phyloP scores from a whole-genome alignment of 1,139 yeast species.

The Lodderomyces parapsilosis region DNA sequence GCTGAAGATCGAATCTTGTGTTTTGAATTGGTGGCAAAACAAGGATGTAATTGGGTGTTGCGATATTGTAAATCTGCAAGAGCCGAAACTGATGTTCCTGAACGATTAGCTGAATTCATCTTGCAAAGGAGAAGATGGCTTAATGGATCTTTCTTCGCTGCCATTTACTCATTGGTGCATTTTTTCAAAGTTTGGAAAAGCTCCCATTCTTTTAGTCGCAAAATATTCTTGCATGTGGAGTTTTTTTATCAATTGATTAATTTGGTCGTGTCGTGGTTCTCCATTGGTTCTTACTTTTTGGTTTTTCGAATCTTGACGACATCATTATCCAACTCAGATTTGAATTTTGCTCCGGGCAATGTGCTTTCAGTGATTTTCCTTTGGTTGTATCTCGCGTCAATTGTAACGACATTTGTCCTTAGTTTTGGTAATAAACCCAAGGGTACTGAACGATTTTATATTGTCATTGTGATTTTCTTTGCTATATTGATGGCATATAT shows the following conservation, averaged over 20 bases:
- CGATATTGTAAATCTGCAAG: constrained; percentile 46
- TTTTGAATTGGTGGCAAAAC: constrained; percentile 48
- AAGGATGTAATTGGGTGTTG: constrained; percentile 44
- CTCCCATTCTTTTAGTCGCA: constrained; percentile 41
- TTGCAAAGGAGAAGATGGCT: constrained; percentile 53
- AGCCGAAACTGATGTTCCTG: constrained; percentile 54
- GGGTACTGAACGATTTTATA: constrained; percentile 81
- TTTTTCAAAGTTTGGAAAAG: constrained; percentile 45
- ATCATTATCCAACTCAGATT: constrained; percentile 54
- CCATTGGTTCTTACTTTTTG: constrained; percentile 75
- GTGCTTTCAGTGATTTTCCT: constrained; percentile 76
- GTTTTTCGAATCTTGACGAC: constrained; percentile 78
- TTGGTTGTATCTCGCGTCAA: constrained; percentile 85
- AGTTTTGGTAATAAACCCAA: constrained; percentile 94
- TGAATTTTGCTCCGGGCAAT: constrained; percentile 64
- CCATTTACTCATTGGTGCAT: constrained; percentile 46
- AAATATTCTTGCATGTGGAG: constrained; percentile 42
- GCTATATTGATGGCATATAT: constrained; percentile 90
- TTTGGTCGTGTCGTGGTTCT: constrained; percentile 70
- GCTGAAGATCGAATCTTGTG: constrained; percentile 53
- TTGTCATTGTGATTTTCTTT: constrained; percentile 83
- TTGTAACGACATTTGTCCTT: constrained; percentile 87
- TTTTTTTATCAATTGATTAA: constrained; percentile 45
- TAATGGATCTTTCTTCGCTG: constrained; percentile 51
- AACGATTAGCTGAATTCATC: constrained; percentile 44